Percentiles rank a stretch among this genome's conserved stretches.
These are phyloP conservation scores for Aspergillus amoenus DNA, from an alignment of 2,329 filamentous ascomycete genomes.

Conservation along the genomic window DNA sequence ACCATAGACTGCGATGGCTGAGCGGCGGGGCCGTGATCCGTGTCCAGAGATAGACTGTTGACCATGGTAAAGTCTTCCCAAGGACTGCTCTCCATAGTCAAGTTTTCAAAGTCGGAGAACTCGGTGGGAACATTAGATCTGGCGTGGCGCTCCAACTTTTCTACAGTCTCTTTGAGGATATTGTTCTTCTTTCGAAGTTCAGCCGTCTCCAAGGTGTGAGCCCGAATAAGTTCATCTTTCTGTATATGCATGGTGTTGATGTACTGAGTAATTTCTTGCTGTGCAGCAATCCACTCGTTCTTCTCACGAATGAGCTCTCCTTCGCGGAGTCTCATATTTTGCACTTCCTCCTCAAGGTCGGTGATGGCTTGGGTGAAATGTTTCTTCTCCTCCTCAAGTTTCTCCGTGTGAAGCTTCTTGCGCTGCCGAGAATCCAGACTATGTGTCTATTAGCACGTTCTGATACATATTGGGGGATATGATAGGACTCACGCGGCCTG, in stretches of 20 bases:
- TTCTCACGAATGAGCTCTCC: constrained; percentile 55
- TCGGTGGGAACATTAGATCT: constrained; percentile 60
- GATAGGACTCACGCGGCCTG: constrained; percentile 80
- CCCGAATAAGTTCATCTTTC: constrained; percentile 86
- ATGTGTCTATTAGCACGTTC: constrained; percentile 9
- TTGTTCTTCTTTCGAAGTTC: constrained; percentile 91
- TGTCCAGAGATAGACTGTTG: constrained; percentile 55
- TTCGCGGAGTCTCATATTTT: constrained; percentile 64
- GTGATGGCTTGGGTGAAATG: constrained; percentile 74
- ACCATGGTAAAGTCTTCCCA: constrained; percentile 84
- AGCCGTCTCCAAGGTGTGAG: constrained; percentile 84
- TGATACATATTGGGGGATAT: constrained; percentile 20
- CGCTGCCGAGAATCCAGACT: constrained; percentile 94
- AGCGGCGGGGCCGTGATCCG: constrained; percentile 32
- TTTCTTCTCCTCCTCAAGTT: constrained; percentile 96
- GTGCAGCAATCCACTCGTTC: constrained; percentile 65
- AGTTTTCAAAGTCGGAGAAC: constrained; percentile 78
- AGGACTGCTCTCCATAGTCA: constrained; percentile 71
- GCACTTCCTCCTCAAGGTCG: constrained; percentile 75
- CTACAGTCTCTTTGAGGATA: constrained; percentile 68
- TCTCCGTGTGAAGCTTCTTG: constrained; percentile 97
- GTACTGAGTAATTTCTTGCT: constrained; percentile 71
- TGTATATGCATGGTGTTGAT: constrained; percentile 76
- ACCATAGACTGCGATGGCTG: constrained; percentile 31
- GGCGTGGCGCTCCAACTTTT: constrained; percentile 45